A percentile compares a stretch with the other conserved stretches of the same genome.
Conservation (phyloP, 1,284 basidiomycete genomes). For the Pulchroboletus neoregius region DNA sequence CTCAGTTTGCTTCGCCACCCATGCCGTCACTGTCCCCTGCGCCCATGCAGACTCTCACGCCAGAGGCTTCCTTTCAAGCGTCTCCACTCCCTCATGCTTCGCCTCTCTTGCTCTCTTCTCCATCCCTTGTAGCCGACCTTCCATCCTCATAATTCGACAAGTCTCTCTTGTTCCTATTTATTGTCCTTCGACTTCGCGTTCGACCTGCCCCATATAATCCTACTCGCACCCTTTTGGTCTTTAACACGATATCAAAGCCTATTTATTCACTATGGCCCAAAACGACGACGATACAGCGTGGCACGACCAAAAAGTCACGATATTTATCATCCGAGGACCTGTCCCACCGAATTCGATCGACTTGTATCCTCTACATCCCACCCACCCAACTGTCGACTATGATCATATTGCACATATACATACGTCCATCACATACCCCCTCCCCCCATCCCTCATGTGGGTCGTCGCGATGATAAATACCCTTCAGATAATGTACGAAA, state of each 20-base stretch:
- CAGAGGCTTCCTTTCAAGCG: conserved; percentile 21
- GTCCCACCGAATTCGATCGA: conserved; percentile 14
- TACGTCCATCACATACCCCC: conserved; percentile 23
- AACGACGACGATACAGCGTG: conserved; percentile 27
- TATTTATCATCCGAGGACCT: conserved; percentile 32
- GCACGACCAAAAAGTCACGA: conserved; percentile 12
- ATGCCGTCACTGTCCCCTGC: conserved; percentile 30
- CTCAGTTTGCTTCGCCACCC: conserved; percentile 31
- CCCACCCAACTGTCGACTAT: conserved; percentile 26
- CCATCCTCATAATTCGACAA: conserved; percentile 17
- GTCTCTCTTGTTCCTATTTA: conserved; percentile 29
- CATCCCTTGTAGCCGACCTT: conserved; percentile 20
- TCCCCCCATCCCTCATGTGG: conserved; percentile 14
- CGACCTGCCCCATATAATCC: conserved; percentile 6
- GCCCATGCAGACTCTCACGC: conserved; percentile 26
- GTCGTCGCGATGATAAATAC: conserved; percentile 36
- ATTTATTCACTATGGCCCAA: conserved; percentile 31
- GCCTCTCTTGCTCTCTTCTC: conserved; percentile 25
- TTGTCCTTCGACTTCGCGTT: conserved; percentile 27
- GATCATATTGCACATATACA: conserved; percentile 32
- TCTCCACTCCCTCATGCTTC: conserved; percentile 30
- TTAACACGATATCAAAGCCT: conserved; percentile 23
- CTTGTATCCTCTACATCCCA: conserved; percentile 33
- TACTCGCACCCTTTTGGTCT: conserved; percentile 9
- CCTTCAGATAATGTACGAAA: conserved; percentile 30